Base-by-base conservation (phyloP, 495 filamentous ascomycete genomes). In the Thermochaetoides thermophila region DNA sequence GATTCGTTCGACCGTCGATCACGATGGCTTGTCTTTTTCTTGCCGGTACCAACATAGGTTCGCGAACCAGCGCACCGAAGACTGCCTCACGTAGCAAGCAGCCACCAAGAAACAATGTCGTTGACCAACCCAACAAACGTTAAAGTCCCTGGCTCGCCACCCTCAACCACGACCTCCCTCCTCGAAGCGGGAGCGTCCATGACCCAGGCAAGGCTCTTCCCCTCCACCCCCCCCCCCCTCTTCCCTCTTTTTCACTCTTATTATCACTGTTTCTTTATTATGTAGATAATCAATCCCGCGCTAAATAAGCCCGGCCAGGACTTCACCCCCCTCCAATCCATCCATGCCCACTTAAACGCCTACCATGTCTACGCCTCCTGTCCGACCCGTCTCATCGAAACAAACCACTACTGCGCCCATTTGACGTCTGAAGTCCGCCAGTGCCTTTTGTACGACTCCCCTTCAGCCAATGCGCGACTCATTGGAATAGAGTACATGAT, bases 401-500 rank as follows among this genome's bases (percentile, higher is more conserved):
- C 81, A 3, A 83, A 86, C 49, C 84, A 93, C 50, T 93, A 89
- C 58, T 93, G 84, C 49, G 61, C 74, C 8, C 82, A 86, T 45
- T 39, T 91, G 7, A 83, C 76, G 36, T 73, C 81, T 53, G 60
- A 63, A 12, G 56, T 60, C 34, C 71, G 83, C 14, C 82, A 86
- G 64, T 95, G 87, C 46, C 67, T 94, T 24, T 71, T 94, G 31
- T 93, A 92, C 64, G 82, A 87, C 54, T 65, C 67, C 1, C 59
- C 73, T 1, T 54, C 56, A 0, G 57, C 68, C 12, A 73, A 73
- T 28, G 83, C 84, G 7, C 66, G 77, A 2, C 62, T 93, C 9
- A 76, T 93, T 39, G 84, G 85, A 23, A 64, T 94, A 41, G 87
- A 95, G 56, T 94, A 94, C 63, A 89, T 95, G 84, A 78, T 94